Conservation (phyloP, 2,329 filamentous ascomycete species). For the Arachnopeziza araneosa region DNA sequence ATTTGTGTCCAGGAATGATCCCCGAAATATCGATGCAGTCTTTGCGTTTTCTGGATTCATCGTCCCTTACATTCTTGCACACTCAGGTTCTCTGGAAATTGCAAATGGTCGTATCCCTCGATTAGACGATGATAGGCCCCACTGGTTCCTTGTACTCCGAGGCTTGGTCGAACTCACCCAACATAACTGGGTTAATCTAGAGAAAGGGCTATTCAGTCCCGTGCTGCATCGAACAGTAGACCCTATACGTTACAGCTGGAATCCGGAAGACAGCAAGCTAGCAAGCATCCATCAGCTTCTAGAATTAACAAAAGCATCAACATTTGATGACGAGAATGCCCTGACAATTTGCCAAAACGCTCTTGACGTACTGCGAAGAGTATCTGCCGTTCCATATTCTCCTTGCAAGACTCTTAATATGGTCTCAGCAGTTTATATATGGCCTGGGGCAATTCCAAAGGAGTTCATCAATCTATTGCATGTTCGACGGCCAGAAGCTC, state of each 20-base stretch:
- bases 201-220: slow-evolving; percentile 8
- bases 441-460: slow-evolving; percentile 11
- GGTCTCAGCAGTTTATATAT: slow-evolving; percentile 7
- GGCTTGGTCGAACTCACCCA: slow-evolving; percentile 5
- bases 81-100: not conserved
- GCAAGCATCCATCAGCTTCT: slow-evolving; percentile 7
- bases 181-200: slow-evolving; percentile 5
- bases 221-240: not conserved
- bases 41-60: slow-evolving; percentile 16
- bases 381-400: slow-evolving; percentile 7
- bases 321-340: not conserved
- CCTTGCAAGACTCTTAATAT: slow-evolving; percentile 1
- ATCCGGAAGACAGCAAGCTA: slow-evolving; percentile 14
- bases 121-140: slow-evolving; percentile 5
- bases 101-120: slow-evolving; percentile 3
- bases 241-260: not conserved
- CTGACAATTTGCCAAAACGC: slow-evolving; percentile 1
- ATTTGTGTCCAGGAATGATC: not conserved
- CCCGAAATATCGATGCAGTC: slow-evolving; percentile 7
- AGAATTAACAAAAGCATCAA: not conserved
- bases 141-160: slow-evolving; percentile 14
- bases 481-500: slow-evolving; percentile 20
- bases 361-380: slow-evolving; percentile 8
- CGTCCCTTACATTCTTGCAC: slow-evolving; percentile 14
- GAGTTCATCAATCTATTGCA: slow-evolving; percentile 11